Evolutionary conservation across 768 basidiomycete genomes (phyloP), one percentile per base, ranked within the genome.

Genomic region (Lactifluus hygrophoroides): DNA sequence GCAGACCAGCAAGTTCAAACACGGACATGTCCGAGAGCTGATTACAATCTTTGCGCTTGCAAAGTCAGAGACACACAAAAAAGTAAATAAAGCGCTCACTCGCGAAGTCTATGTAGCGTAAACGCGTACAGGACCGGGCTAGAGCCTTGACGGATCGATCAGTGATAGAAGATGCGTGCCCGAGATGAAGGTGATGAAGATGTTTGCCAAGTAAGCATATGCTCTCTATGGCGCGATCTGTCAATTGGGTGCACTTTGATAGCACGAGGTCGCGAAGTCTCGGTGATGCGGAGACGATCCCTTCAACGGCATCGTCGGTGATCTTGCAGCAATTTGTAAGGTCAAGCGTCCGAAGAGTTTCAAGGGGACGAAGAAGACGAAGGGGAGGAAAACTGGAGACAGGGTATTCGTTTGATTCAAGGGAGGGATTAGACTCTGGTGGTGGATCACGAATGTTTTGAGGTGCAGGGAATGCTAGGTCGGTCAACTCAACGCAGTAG

Each of bases 71-170:
- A 21, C 32, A 40, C 37, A 63, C 32, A 46, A 42, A 45, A 14
- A 42, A 27, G 16, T 1, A 19, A 32, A 5, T 40, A 27, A 51
- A 16, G 8, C 5, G 80, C 90, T 68, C 58, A 94, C 94, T 94
- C 6, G 96, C 96, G 61, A 99, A 85, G 71, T 99, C 96, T 64
- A 99, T 85, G 69, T 98, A 98, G 66, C 96, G 78, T 63, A 99
- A 71, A 28, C 95, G 79, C 1, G 90, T 93, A 72, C 96, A 99
- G 32, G 82, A 79, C 44, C 90, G 78, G 11, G 93, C 94, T 25
- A 99, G 77, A 10, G 80, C 78, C 55, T 83, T 85, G 35, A 99
- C 88, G 8, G 89, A 90, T 40, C 80, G 80, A 70, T 99, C 96
- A 7, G 93, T 95, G 61, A 98, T 93, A 65, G 84, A 85, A 64